These are phyloP conservation scores for Nephelium lappaceum DNA, from an alignment of 345 rosid genomes.

Conservation along the genomic window DNA sequence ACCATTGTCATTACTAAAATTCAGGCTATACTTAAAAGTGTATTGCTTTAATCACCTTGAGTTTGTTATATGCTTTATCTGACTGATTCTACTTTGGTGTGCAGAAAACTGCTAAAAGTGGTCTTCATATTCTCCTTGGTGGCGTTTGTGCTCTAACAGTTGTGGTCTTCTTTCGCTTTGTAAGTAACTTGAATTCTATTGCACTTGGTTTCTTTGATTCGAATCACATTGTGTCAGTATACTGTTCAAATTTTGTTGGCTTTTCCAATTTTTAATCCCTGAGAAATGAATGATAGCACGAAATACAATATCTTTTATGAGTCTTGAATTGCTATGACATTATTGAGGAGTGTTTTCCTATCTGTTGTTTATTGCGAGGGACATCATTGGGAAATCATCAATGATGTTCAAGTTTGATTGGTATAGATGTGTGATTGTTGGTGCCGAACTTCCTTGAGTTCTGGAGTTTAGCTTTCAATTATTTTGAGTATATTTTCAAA, in stretches of 20 bases:
- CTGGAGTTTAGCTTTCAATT: no score
- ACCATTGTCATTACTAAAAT: neutral
- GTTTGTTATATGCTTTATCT: neutral
- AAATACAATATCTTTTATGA: neutral
- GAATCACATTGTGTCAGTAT: no score
- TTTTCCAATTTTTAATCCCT: constrained; percentile 4
- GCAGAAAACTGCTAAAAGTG: constrained; percentile 92
- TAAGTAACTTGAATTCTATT: constrained; percentile 41
- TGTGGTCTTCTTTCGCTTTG: constrained; percentile 94
- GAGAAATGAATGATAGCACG: neutral
- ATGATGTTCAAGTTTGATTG: neutral
- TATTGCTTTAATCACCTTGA: neutral
- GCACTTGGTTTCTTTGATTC: neutral
- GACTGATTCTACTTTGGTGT: constrained; percentile 15
- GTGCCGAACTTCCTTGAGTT: no score
- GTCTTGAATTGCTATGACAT: neutral
- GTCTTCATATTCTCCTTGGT: constrained; percentile 90
- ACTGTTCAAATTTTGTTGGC: neutral
- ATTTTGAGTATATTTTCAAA: no score
- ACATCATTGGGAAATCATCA: neutral
- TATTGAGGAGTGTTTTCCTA: neutral
- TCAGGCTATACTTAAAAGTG: neutral
- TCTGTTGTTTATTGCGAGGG: neutral
- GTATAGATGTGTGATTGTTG: no score
- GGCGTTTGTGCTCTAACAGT: constrained; percentile 88